phyloP scores from a whole-genome alignment of 768 basidiomycete genomes.

The Dictyophora rubrovolvata region DNA sequence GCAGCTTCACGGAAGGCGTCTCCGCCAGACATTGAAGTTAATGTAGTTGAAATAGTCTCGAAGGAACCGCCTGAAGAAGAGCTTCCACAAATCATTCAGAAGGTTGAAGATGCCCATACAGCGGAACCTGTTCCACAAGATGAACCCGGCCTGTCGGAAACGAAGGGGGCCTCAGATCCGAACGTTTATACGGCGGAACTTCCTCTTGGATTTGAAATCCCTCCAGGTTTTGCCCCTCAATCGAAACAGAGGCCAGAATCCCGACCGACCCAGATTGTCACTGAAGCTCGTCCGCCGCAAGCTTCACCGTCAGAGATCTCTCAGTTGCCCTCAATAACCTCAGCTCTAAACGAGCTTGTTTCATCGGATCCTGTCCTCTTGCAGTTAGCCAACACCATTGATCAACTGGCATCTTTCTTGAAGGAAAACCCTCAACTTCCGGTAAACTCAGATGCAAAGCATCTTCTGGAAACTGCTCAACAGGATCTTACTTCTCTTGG shows the following conservation, averaged over 20 bases:
- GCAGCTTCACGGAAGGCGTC: neutral
- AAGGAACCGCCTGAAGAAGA: neutral
- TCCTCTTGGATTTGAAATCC: conserved; percentile 91
- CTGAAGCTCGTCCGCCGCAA: conserved; percentile 23
- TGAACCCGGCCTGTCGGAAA: conserved; percentile 17
- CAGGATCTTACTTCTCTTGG: conserved; percentile 70
- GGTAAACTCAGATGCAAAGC: conserved; percentile 43
- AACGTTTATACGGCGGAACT: conserved; percentile 60
- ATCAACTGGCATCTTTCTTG: conserved; percentile 78
- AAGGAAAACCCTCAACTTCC: conserved; percentile 61
- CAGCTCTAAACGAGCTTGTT: conserved; percentile 60
- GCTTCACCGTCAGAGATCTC: conserved; percentile 18
- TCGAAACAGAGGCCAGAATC: conserved; percentile 34
- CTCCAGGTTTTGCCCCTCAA: conserved; percentile 74
- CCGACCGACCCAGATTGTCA: conserved; percentile 18
- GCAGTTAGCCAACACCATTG: conserved; percentile 88
- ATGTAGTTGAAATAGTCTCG: neutral
- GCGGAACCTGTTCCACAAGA: neutral
- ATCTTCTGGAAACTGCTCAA: conserved; percentile 73
- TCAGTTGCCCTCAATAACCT: conserved; percentile 70
- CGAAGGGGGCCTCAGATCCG: conserved; percentile 16
- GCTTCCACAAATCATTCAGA: conserved; percentile 13
- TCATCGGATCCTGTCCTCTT: conserved; percentile 85
- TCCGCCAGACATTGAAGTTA: neutral
- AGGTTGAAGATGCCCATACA: conserved; percentile 61